Evolutionary conservation across 805 yeast species (phyloP), one percentile per base, ranked within the genome.

Genomic region (Saturnispora diversa): DNA sequence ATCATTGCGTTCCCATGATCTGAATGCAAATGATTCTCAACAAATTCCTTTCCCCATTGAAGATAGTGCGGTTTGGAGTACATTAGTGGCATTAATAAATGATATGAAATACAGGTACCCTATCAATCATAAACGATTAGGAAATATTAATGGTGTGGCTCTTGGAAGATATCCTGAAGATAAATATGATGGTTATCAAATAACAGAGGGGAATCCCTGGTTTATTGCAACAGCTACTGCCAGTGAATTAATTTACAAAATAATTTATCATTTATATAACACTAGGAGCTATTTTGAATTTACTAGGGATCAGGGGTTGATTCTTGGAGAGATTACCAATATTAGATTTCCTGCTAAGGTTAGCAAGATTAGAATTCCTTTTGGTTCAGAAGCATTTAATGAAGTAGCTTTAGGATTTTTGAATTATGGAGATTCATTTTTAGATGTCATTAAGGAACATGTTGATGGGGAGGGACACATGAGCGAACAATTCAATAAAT

Each of bases 161-260:
- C 60, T 88, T 39, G 97, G 97, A 3, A 70, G 97, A 54, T 88
- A 88, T 54, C 95, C 97, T 1, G 97, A 88, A 54, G 97, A 88
- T 60, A 58, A 80, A 8, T 88, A 88, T 59, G 80, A 88, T 57
- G 95, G 95, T 0, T 63, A 66, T 44, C 77, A 76, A 0, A 65
- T 72, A 0, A 68, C 80, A 24, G 85, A 80, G 51, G 97, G 96
- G 3, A 87, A 88, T 53, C 97, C 97, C 5, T 88, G 97, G 97
- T 86, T 87, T 55, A 72, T 88, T 43, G 65, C 84, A 3, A 83
- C 90, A 1, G 74, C 82, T 1, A 66, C 82, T 3, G 85, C 84
- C 2, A 65, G 84, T 5, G 84, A 80, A 54, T 49, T 80, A 13
- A 54, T 81, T 31, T 80, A 71, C 58, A 75, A 72, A 52, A 55